phyloP scores from a whole-genome alignment of 768 basidiomycete genomes.

The Lyophyllum shimeji region DNA sequence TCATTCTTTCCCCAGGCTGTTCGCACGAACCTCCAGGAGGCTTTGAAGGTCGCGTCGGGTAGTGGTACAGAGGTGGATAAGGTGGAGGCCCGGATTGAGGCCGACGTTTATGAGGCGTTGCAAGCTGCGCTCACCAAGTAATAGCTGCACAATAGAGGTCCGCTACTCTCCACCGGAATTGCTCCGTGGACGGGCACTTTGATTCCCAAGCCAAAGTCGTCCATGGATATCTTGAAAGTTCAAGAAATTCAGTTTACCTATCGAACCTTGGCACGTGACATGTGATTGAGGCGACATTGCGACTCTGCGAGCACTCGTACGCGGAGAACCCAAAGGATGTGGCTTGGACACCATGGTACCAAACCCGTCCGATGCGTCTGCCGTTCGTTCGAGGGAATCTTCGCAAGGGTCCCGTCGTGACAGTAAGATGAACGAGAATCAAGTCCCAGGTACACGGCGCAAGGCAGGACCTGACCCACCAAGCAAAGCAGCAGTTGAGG shows the following conservation, averaged over 20 bases:
- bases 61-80: slow-evolving; percentile 93
- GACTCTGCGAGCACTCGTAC: slow-evolving; percentile 12
- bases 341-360: slow-evolving; percentile 10
- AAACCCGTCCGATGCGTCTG: not conserved
- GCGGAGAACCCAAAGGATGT: slow-evolving; percentile 6
- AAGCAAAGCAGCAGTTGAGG: not conserved
- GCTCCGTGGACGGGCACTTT: not conserved
- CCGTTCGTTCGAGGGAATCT: not conserved
- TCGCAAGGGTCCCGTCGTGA: not conserved
- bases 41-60: slow-evolving; percentile 75
- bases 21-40: slow-evolving; percentile 86
- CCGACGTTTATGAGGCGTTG: slow-evolving; percentile 94
- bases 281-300: not conserved
- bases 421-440: not conserved
- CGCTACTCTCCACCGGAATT: not conserved
- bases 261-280: not conserved
- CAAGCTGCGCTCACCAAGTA: slow-evolving; percentile 71
- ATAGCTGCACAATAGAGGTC: not conserved
- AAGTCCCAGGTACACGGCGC: not conserved
- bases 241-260: too few species aligned
- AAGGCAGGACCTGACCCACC: not conserved
- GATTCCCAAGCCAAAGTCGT: too few species aligned
- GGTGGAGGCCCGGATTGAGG: slow-evolving; percentile 90
- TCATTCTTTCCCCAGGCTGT: slow-evolving; percentile 62
- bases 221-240: not conserved